Conservation (phyloP, 2,329 filamentous ascomycete genomes). For the Nemania sp. region DNA sequence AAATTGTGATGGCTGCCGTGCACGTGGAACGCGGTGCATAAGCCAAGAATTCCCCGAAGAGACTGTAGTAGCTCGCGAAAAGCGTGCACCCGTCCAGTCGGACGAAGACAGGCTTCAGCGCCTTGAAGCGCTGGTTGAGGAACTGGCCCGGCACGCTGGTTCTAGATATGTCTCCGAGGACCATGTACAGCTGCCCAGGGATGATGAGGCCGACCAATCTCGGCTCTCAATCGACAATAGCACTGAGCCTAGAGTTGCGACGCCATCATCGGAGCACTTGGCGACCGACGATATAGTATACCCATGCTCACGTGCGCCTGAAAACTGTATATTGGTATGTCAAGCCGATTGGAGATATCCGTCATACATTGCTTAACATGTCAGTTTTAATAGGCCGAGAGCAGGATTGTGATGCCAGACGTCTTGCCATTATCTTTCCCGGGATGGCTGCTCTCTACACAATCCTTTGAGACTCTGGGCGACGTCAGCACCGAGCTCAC, state of each 20-base stretch:
- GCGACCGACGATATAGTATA: background rate
- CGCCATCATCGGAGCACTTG: no score
- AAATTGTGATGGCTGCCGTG: conserved; percentile 19
- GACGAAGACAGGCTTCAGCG: conserved; percentile 14
- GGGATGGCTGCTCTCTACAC: background rate
- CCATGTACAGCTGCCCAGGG: background rate
- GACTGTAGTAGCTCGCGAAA: background rate
- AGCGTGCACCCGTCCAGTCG: background rate
- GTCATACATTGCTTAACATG: background rate
- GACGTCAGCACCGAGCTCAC: background rate
- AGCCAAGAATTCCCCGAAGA: conserved; percentile 21
- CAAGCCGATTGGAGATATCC: no score
- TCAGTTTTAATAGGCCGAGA: background rate
- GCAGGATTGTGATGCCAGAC: background rate
- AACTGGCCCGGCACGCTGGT: conserved; percentile 6
- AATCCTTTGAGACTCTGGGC: background rate
- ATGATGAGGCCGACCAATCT: background rate
- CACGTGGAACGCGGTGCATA: conserved; percentile 16
- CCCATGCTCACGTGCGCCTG: background rate
- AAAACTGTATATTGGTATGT: background rate
- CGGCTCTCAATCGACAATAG: no score
- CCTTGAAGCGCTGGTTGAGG: conserved; percentile 17
- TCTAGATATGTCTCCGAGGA: background rate
- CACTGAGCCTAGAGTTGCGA: no score
- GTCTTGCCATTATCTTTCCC: conserved; percentile 5